Conservation (phyloP, 352 stramenopile genomes). For the Aphanomyces stellatus region DNA sequence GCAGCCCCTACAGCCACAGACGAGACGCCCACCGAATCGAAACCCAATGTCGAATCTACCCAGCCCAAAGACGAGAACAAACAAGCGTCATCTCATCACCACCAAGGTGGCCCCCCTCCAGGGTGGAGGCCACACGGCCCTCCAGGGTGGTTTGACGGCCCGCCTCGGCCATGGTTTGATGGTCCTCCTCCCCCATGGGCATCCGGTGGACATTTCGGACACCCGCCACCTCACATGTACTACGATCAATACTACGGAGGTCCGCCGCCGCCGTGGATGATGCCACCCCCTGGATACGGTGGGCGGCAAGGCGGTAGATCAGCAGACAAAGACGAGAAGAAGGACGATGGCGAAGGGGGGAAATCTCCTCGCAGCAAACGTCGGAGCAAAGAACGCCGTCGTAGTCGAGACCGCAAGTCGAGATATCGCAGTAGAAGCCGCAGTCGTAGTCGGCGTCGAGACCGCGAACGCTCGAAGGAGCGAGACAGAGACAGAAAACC, state of each 20-base stretch:
- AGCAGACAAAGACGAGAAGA: slow-evolving; percentile 26
- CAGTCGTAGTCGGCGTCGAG: slow-evolving; percentile 46
- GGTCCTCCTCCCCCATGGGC: slow-evolving; percentile 41
- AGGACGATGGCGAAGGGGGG: slow-evolving; percentile 27
- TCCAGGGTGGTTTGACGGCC: slow-evolving; percentile 69
- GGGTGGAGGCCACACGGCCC: slow-evolving; percentile 69
- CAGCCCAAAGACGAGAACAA: slow-evolving; percentile 24
- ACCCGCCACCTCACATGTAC: slow-evolving; percentile 21
- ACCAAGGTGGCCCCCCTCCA: slow-evolving; percentile 29
- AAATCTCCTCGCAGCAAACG: slow-evolving; percentile 28
- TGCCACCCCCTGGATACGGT: slow-evolving; percentile 47
- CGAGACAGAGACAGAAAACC: not conserved
- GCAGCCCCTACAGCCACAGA: slow-evolving; percentile 21
- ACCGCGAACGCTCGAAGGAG: slow-evolving; percentile 27
- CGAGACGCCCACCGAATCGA: not conserved
- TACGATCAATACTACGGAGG: slow-evolving; percentile 30
- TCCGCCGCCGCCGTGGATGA: slow-evolving; percentile 36
- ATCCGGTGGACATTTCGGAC: not conserved
- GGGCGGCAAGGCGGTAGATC: slow-evolving; percentile 22
- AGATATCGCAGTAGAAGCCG: slow-evolving; percentile 31
- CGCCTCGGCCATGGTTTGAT: slow-evolving; percentile 67
- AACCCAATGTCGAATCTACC: slow-evolving; percentile 1
- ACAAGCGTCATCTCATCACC: slow-evolving; percentile 27
- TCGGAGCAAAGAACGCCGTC: slow-evolving; percentile 18
- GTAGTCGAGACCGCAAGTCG: slow-evolving; percentile 18